Percentiles rank a stretch among this genome's conserved stretches.
These are phyloP conservation scores for Leishmania guyanensis DNA, from an alignment of 208 protist species.

Conservation along the genomic window DNA sequence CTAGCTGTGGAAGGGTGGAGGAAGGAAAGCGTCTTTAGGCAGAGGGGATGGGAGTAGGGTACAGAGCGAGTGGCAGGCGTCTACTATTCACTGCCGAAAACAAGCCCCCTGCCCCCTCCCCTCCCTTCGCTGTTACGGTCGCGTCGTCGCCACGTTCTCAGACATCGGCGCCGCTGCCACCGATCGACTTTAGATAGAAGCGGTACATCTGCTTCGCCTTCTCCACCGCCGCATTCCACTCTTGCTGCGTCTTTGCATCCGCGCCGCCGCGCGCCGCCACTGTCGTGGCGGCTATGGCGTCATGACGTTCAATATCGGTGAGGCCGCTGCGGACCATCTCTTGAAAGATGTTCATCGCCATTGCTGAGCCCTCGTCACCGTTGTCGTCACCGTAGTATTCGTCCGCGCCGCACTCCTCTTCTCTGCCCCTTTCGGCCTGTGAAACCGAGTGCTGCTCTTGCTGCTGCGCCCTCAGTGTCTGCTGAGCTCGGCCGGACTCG, in stretches of 20 bases:
- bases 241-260: constrained; percentile 24
- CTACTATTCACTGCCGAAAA: too few species aligned
- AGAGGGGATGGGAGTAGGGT: too few species aligned
- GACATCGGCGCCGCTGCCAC: background rate
- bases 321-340: constrained; percentile 44
- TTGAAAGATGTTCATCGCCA: constrained; percentile 37
- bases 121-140: background rate
- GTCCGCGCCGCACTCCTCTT: background rate
- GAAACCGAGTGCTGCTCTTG: constrained; percentile 14
- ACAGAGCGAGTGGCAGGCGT: too few species aligned
- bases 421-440: background rate
- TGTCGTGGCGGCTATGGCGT: background rate
- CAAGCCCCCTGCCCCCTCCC: background rate
- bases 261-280: constrained; percentile 1
- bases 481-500: constrained; percentile 5
- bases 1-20: too few species aligned
- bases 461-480: constrained; percentile 30
- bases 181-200: constrained; percentile 42
- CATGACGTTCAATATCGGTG: constrained; percentile 7
- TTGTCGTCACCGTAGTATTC: background rate
- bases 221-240: constrained; percentile 51
- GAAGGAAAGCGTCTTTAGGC: too few species aligned
- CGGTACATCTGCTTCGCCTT: constrained; percentile 59
- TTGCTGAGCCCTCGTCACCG: background rate
- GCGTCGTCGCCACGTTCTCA: background rate